phyloP scores from a whole-genome alignment of 495 filamentous ascomycete genomes.

The Annulohypoxylon maeteangense region DNA sequence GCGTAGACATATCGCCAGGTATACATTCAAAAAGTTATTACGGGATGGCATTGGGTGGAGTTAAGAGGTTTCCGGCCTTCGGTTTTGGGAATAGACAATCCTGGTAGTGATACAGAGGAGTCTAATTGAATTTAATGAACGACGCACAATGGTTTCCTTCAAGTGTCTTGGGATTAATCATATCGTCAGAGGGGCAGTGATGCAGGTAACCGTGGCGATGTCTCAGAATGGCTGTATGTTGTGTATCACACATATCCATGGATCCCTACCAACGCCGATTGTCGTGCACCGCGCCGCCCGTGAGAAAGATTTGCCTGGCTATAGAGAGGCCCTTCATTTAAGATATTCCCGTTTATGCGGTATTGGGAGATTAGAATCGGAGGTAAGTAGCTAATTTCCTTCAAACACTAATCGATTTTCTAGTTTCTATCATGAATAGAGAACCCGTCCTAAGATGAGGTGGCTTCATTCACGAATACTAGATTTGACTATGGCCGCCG shows the following conservation, averaged over 20 bases:
- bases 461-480: neutral
- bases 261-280: neutral
- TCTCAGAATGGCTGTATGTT: slow-evolving; percentile 27
- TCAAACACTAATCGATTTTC: neutral
- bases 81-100: slow-evolving; percentile 18
- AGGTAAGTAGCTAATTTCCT: neutral
- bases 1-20: slow-evolving; percentile 13
- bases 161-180: slow-evolving; percentile 13
- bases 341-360: neutral
- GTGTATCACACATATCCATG: slow-evolving; percentile 22
- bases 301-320: slow-evolving; percentile 6
- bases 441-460: neutral
- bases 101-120: slow-evolving; percentile 28
- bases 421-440: neutral
- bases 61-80: slow-evolving; percentile 24
- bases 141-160: slow-evolving; percentile 1
- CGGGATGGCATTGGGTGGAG: slow-evolving; percentile 34
- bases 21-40: neutral
- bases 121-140: slow-evolving; percentile 22
- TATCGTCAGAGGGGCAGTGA: slow-evolving; percentile 17
- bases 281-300: slow-evolving; percentile 9
- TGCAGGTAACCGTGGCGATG: slow-evolving; percentile 34
- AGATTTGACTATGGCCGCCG: neutral
- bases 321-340: slow-evolving; percentile 13
- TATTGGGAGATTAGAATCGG: neutral